A percentile compares a stretch with the other conserved stretches of the same genome.
These are phyloP conservation scores for Neonectria punicea DNA, from an alignment of 2,329 filamentous ascomycete genomes.

Conservation along the genomic window DNA sequence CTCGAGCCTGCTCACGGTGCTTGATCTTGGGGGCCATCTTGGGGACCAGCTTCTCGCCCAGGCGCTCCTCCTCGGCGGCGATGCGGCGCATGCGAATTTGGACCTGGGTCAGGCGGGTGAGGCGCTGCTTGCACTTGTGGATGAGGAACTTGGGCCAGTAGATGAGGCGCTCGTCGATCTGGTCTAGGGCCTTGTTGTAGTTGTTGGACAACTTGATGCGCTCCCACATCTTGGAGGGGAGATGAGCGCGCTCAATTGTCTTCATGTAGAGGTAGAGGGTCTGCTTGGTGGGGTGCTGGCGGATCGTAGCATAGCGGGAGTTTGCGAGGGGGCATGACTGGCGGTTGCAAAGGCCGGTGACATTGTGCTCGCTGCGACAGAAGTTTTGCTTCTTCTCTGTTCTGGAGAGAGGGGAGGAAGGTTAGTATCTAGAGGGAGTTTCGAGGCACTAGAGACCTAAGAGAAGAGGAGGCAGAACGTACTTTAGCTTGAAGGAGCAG, in stretches of 20 bases:
- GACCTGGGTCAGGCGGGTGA: conserved; percentile 92
- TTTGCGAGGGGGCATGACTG: conserved; percentile 93
- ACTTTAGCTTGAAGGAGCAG: conserved; percentile 95
- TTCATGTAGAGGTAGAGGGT: conserved; percentile 97
- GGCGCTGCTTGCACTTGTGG: conserved; percentile 96
- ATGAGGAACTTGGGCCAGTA: conserved; percentile 96
- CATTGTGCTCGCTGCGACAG: conserved; percentile 95
- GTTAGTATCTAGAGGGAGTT: conserved; percentile 43
- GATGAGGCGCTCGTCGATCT: conserved; percentile 85
- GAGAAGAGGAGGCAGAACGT: conserved; percentile 44
- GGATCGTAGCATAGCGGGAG: conserved; percentile 90
- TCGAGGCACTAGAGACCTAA: background rate
- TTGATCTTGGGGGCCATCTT: conserved; percentile 91
- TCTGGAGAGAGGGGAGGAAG: conserved; percentile 52
- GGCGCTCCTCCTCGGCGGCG: conserved; percentile 86
- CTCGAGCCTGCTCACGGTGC: conserved; percentile 78
- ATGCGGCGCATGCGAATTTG: conserved; percentile 82
- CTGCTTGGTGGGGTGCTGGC: conserved; percentile 82
- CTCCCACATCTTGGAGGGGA: conserved; percentile 95
- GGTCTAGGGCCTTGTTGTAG: conserved; percentile 87
- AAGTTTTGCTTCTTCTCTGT: conserved; percentile 90
- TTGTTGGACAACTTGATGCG: conserved; percentile 89
- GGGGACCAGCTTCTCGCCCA: conserved; percentile 89
- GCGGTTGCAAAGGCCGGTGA: conserved; percentile 83
- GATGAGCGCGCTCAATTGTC: conserved; percentile 86